A percentile compares a stretch with the other conserved stretches of the same genome.
Conservation (phyloP, 805 yeast genomes). For the Yarrowia sp. region DNA sequence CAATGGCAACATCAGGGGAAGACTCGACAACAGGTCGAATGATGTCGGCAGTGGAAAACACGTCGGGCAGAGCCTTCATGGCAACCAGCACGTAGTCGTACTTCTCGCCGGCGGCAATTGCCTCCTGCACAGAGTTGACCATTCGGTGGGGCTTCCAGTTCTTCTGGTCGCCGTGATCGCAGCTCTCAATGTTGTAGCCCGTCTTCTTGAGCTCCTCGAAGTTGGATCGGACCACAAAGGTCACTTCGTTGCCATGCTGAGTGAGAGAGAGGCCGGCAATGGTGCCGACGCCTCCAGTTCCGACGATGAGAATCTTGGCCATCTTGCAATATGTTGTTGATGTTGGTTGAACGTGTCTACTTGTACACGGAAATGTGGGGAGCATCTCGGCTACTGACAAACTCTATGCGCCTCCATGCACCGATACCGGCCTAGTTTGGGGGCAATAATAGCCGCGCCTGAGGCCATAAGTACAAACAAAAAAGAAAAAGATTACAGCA, state of each 20-base stretch:
- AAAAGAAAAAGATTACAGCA: conserved; percentile 1
- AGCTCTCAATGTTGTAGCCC: conserved; percentile 61
- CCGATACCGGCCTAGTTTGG: conserved; percentile 12
- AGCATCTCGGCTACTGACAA: conserved; percentile 22
- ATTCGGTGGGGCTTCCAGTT: conserved; percentile 53
- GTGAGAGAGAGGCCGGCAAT: conserved; percentile 66
- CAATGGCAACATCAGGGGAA: conserved; percentile 46
- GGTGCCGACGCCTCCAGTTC: conserved; percentile 86
- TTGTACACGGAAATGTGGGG: conserved; percentile 7
- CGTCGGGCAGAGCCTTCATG: conserved; percentile 66
- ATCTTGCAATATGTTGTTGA: neutral
- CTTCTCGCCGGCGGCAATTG: conserved; percentile 41
- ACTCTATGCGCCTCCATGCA: conserved; percentile 19
- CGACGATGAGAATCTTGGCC: conserved; percentile 57
- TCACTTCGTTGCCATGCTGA: conserved; percentile 49
- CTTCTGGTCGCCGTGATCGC: conserved; percentile 56
- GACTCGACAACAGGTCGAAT: conserved; percentile 51
- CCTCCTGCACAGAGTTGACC: conserved; percentile 46
- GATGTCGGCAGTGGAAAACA: conserved; percentile 52
- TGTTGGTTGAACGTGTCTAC: neutral
- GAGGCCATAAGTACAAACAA: neutral
- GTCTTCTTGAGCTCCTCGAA: conserved; percentile 50
- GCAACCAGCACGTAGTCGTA: conserved; percentile 61
- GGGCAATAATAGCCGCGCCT: conserved; percentile 16
- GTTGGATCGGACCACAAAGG: conserved; percentile 65